Evolutionary conservation across 139 green algal genomes (phyloP), one percentile per base, ranked within the genome.

Genomic region (Tetradesmus lagerheimii): DNA sequence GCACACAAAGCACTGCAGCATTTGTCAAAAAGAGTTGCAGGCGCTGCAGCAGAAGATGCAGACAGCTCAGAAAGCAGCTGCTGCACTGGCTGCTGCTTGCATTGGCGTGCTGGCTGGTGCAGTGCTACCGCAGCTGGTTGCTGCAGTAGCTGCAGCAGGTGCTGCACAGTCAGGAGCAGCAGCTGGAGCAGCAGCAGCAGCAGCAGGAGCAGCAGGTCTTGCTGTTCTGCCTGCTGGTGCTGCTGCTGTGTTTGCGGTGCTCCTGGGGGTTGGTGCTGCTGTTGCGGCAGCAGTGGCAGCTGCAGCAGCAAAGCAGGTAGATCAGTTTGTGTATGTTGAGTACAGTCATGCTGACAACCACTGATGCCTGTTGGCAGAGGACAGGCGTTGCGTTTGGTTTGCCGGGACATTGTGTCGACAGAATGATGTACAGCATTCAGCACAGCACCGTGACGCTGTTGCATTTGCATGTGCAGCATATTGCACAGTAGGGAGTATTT

Each of bases 1-100:
- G 81, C 81, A 87, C 81, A 87, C 81, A 35, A 76, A 87, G 53
- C 81, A 87, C 53, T 87, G 81, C 29, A 25, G 74, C 15, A 77
- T 78, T 9, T 87, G 81, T 27, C 81, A 78, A 27, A 45, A 50
- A 27, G 81, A 53, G 18, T 37, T 87, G 50, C 74, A 78, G 53
- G 20, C 45, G 15, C 34, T 87, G 34, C 31, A 87, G 43, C 12
- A 9, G 5, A 76, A 87, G 43, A 20, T 37, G 20, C 16, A 57
- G 62, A 6, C 34, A 53, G 81, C 81, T 38, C 31, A 76, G 50
- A 29, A 35, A 37, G 81, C 53, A 37, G 81, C 81, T 20, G 81
- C 53, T 27, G 81, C 50, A 18, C 64, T 87, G 34, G 50, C 18
- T 47, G 81, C 81, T 12, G 50, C 31, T 14, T 50, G 41, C 11